Percentiles rank a stretch among this genome's conserved stretches.
These are phyloP conservation scores for Colletotrichum sp. DNA, from an alignment of 2,329 filamentous ascomycete species.

Conservation along the genomic window DNA sequence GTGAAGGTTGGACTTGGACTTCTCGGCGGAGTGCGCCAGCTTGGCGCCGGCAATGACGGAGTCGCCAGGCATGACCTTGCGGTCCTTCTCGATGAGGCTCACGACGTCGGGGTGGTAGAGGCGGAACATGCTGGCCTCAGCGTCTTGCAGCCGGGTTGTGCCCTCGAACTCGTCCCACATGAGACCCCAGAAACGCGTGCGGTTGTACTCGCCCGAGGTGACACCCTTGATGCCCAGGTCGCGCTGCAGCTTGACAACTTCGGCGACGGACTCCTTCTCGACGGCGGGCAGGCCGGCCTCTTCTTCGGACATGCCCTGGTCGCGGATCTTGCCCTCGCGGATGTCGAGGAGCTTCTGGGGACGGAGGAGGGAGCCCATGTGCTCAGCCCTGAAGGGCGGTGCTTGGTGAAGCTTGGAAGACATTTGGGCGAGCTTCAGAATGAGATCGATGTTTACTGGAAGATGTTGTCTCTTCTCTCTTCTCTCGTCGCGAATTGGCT, in stretches of 20 bases:
- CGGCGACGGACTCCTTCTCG: conserved; percentile 69
- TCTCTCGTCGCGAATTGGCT: not conserved
- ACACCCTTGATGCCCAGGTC: conserved; percentile 70
- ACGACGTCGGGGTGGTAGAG: conserved; percentile 62
- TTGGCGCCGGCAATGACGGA: conserved; percentile 57
- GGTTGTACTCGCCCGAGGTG: conserved; percentile 72
- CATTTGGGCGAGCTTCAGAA: not conserved
- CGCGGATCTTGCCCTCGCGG: conserved; percentile 61
- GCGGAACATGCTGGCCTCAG: conserved; percentile 56
- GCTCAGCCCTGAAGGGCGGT: conserved; percentile 76
- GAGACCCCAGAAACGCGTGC: conserved; percentile 55
- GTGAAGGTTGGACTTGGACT: conserved; percentile 52
- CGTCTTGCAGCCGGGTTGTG: conserved; percentile 52
- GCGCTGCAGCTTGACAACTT: conserved; percentile 72
- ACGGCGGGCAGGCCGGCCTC: conserved; percentile 61
- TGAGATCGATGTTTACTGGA: fast-evolving
- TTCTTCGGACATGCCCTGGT: conserved; percentile 44
- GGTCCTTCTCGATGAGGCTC: conserved; percentile 55
- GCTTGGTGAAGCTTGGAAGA: conserved; percentile 18
- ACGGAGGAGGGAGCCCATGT: conserved; percentile 76
- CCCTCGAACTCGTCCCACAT: conserved; percentile 61
- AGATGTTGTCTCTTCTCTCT: not conserved
- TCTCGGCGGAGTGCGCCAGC: conserved; percentile 46
- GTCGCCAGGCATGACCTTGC: conserved; percentile 61
- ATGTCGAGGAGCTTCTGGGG: conserved; percentile 60